A percentile compares a stretch with the other conserved stretches of the same genome.
Conservation (phyloP, 305 asterid species). For the Ajuga reptans region DNA sequence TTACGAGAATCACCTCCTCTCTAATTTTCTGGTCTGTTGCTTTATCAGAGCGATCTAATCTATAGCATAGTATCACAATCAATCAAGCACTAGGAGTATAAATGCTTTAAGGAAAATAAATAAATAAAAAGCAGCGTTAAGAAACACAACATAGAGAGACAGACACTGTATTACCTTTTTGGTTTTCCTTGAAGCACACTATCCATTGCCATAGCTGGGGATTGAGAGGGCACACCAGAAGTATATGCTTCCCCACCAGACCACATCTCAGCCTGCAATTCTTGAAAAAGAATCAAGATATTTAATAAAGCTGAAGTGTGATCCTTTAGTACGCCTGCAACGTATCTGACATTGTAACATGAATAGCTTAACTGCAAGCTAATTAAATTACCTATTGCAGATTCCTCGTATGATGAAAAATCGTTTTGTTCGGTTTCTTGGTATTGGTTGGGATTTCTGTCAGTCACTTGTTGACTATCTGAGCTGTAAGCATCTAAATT, state of each 20-base stretch:
- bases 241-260: conserved; percentile 29
- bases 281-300: conserved; percentile 45
- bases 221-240: conserved; percentile 31
- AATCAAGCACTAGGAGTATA: background rate
- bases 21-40: conserved; percentile 31
- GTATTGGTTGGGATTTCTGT: conserved; percentile 9
- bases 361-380: conserved; percentile 16
- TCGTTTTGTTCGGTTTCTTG: conserved; percentile 27
- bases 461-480: conserved; percentile 18
- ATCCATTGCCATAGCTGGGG: conserved; percentile 30
- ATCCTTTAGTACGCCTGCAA: background rate
- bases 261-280: conserved; percentile 46
- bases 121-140: background rate
- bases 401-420: conserved; percentile 31
- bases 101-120: background rate
- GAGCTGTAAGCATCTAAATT: conserved; percentile 19
- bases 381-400: conserved; percentile 45
- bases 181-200: conserved; percentile 60
- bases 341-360: background rate
- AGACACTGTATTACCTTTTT: conserved; percentile 41
- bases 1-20: conserved; percentile 31
- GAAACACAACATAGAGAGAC: background rate
- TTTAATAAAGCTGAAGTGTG: conserved; percentile 23
- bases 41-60: conserved; percentile 51
- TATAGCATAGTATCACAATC: conserved; percentile 31